Conservation (phyloP, 345 rosid genomes). For the Aethionema arabicum region DNA sequence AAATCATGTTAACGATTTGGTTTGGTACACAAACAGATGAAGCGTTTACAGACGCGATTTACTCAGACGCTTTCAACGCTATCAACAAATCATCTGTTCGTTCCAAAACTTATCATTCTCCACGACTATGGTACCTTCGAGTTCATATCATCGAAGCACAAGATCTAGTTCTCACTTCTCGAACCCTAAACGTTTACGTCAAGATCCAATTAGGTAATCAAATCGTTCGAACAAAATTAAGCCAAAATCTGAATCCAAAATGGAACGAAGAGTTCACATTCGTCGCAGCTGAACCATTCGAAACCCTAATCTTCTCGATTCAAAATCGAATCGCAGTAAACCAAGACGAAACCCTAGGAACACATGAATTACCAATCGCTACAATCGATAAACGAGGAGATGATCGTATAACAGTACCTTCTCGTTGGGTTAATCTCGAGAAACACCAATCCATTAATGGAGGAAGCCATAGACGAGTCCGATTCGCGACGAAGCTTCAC, state of each 20-base stretch:
- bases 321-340: slow-evolving; percentile 65
- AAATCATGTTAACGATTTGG: slow-evolving; percentile 95
- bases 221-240: slow-evolving; percentile 58
- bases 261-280: slow-evolving; percentile 93
- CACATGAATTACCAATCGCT: slow-evolving; percentile 46
- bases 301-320: slow-evolving; percentile 63
- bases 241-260: slow-evolving; percentile 58
- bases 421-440: slow-evolving; percentile 63
- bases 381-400: slow-evolving; percentile 55
- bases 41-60: slow-evolving; percentile 86
- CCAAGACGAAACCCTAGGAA: slow-evolving; percentile 77
- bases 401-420: slow-evolving; percentile 44
- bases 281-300: slow-evolving; percentile 91
- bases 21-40: slow-evolving; percentile 96
- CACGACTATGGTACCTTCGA: slow-evolving; percentile 88
- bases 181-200: slow-evolving; percentile 65
- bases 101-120: slow-evolving; percentile 91
- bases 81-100: slow-evolving; percentile 53
- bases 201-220: slow-evolving; percentile 70
- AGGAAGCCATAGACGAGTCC: slow-evolving; percentile 57
- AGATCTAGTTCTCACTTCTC: slow-evolving; percentile 51
- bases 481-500: slow-evolving; percentile 63
- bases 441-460: slow-evolving; percentile 49
- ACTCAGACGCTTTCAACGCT: slow-evolving; percentile 71
- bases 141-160: slow-evolving; percentile 84